phyloP scores from a whole-genome alignment of 257 asterid genomes.

The Solanum sitiens region DNA sequence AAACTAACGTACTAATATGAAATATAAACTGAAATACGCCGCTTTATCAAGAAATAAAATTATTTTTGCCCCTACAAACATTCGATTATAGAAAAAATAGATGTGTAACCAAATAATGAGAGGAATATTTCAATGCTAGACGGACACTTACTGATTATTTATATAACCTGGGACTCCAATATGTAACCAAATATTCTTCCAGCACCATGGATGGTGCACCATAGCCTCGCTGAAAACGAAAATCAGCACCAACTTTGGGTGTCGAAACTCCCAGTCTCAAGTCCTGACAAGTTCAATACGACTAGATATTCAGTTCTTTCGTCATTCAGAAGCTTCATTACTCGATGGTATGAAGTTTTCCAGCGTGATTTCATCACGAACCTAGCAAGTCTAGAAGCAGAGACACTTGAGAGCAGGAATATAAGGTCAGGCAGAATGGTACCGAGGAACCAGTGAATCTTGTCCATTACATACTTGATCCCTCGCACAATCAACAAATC shows the following conservation, averaged over 20 bases:
- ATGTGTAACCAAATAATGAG: not conserved
- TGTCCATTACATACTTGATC: not conserved
- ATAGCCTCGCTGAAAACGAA: not conserved
- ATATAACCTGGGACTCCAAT: not conserved
- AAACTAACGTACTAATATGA: not conserved
- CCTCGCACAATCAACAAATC: not conserved
- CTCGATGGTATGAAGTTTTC: not conserved
- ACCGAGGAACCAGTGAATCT: not conserved
- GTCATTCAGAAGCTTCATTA: not conserved
- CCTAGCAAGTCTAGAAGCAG: not conserved
- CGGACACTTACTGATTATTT: not conserved
- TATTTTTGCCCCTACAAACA: not conserved
- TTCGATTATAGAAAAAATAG: not conserved
- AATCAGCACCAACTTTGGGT: not conserved
- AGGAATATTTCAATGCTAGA: not conserved
- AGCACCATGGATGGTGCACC: not conserved
- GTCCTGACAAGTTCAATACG: not conserved
- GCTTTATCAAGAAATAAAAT: not conserved
- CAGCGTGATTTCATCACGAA: not conserved
- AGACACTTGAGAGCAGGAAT: too few species aligned
- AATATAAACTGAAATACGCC: not conserved
- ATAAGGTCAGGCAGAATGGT: too few species aligned
- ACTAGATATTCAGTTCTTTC: not conserved
- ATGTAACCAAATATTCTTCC: not conserved
- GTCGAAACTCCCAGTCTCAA: not conserved